Evolutionary conservation across 2,329 filamentous ascomycete genomes (phyloP).

Genomic region (Anisogramma anomala): DNA sequence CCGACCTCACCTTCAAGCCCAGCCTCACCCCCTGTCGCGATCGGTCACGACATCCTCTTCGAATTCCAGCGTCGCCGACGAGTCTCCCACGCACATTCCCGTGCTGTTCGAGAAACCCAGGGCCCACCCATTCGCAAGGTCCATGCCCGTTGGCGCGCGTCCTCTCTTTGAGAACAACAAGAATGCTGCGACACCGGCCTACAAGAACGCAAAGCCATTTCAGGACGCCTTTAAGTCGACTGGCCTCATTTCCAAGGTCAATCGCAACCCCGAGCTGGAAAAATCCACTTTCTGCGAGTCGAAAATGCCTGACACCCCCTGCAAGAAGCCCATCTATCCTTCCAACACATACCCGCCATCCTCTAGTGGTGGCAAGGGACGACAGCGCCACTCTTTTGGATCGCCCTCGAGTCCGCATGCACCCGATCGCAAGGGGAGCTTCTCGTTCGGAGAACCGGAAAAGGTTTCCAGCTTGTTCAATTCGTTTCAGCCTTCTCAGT

Average conservation of each 20-base stretch:
- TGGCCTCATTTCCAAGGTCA: conserved; percentile 88
- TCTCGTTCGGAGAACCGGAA: conserved; percentile 37
- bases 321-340: conserved; percentile 68
- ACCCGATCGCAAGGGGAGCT: conserved; percentile 28
- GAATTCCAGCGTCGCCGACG: conserved; percentile 63
- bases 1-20: conserved; percentile 28
- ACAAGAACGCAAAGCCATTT: conserved; percentile 64
- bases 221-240: conserved; percentile 88
- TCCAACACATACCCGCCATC: conserved; percentile 55
- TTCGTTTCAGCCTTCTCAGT: conserved; percentile 50
- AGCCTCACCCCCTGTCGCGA: conserved; percentile 74
- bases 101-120: conserved; percentile 43
- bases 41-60: conserved; percentile 82
- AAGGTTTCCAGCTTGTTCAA: conserved; percentile 56
- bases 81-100: conserved; percentile 54
- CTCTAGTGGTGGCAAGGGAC: conserved; percentile 46
- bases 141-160: conserved; percentile 55
- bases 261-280: conserved; percentile 61
- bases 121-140: conserved; percentile 53
- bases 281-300: conserved; percentile 35
- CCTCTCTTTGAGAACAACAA: conserved; percentile 36
- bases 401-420: conserved; percentile 69
- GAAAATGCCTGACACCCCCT: conserved; percentile 86
- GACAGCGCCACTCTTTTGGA: conserved; percentile 62
- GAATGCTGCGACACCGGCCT: conserved; percentile 63